These are phyloP conservation scores for Haplosporangium sp. DNA, from an alignment of 371 early-diverging fungal species.

Conservation along the genomic window DNA sequence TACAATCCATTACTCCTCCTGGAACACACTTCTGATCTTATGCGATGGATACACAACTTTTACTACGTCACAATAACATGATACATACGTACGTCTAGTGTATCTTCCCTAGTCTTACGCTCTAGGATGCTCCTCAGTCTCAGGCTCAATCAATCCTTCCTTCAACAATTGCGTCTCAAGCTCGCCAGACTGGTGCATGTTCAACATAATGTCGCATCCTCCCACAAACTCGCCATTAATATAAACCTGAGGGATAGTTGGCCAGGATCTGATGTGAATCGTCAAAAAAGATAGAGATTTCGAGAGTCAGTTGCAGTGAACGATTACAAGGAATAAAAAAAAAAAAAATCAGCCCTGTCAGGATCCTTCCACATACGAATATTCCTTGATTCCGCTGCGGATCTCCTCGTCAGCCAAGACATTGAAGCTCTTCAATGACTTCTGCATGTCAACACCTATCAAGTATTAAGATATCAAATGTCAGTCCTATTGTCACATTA, in stretches of 20 bases:
- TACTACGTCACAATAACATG: too few species aligned
- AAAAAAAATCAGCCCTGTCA: background rate
- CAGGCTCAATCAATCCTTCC: conserved; percentile 75
- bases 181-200: conserved; percentile 93
- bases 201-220: conserved; percentile 94
- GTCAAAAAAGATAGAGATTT: background rate
- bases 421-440: conserved; percentile 82
- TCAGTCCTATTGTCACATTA: too few species aligned
- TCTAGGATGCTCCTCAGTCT: conserved; percentile 58
- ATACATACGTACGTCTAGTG: too few species aligned
- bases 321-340: background rate
- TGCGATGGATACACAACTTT: too few species aligned
- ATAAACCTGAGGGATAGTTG: conserved; percentile 98
- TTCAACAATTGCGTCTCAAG: conserved; percentile 86
- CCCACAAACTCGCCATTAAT: conserved; percentile 97
- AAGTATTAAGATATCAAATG: background rate
- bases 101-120: conserved; percentile 8
- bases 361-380: conserved; percentile 67
- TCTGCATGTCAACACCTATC: conserved; percentile 74
- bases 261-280: conserved; percentile 80
- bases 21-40: too few species aligned
- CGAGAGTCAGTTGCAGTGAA: too few species aligned
- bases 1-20: too few species aligned
- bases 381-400: conserved; percentile 94
- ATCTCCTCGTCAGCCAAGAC: conserved; percentile 91